A percentile compares a stretch with the other conserved stretches of the same genome.
These are phyloP conservation scores for Aquanectria penicillioides DNA, from an alignment of 2,329 filamentous ascomycete genomes.

Conservation along the genomic window DNA sequence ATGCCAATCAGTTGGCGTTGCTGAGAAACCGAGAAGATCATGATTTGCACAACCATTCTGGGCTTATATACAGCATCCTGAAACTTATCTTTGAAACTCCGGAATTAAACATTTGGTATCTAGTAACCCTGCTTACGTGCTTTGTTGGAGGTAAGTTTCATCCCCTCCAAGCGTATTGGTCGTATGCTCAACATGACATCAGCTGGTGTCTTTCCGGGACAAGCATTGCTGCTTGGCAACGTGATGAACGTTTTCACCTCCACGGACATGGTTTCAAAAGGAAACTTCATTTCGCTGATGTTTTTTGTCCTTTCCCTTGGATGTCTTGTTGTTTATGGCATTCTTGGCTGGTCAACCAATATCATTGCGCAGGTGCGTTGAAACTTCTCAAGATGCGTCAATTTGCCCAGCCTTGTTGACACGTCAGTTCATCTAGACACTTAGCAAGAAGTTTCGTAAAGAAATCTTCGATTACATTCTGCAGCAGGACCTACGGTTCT, in stretches of 20 bases:
- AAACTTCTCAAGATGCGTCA: background rate
- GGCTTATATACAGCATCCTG: slow-evolving; percentile 10
- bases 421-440: background rate
- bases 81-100: background rate
- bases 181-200: background rate
- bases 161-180: background rate
- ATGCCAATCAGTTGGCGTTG: slow-evolving; percentile 44
- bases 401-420: background rate
- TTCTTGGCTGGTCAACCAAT: slow-evolving; percentile 23
- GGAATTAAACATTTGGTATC: slow-evolving; percentile 7
- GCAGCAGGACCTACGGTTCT: slow-evolving; percentile 14
- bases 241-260: slow-evolving; percentile 38
- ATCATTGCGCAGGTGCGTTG: slow-evolving; percentile 21
- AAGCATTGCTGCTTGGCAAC: slow-evolving; percentile 11
- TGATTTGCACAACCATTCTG: background rate
- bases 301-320: slow-evolving; percentile 57
- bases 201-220: slow-evolving; percentile 19
- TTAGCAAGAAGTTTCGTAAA: slow-evolving; percentile 5
- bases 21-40: slow-evolving; percentile 43
- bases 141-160: slow-evolving; percentile 10
- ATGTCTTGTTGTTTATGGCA: slow-evolving; percentile 49
- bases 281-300: slow-evolving; percentile 60
- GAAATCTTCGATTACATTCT: slow-evolving; percentile 16
- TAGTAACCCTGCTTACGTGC: background rate
- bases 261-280: slow-evolving; percentile 30